Percentiles rank a stretch among this genome's conserved stretches.
phyloP scores from a whole-genome alignment of 2,329 filamentous ascomycete genomes.

The Penicillium sp. region DNA sequence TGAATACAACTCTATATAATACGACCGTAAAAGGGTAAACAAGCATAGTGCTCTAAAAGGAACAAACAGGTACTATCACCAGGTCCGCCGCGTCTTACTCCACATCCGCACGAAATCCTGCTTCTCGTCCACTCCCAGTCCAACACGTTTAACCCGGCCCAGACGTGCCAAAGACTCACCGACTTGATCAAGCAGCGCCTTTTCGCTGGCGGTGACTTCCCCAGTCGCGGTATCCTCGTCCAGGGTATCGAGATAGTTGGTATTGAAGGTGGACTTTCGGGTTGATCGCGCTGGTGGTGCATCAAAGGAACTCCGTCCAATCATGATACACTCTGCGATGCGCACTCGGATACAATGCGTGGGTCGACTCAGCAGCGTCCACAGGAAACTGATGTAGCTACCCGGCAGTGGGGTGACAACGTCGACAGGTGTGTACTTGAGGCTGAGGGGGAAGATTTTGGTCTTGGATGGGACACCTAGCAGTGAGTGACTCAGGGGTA shows the following conservation, averaged over 20 bases:
- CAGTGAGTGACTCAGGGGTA: conserved; percentile 81
- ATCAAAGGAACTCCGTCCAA: conserved; percentile 36
- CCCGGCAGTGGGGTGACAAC: conserved; percentile 89
- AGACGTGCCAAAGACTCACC: conserved; percentile 86
- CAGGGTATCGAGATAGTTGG: conserved; percentile 56
- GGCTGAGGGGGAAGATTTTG: conserved; percentile 86
- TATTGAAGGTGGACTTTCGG: conserved; percentile 47
- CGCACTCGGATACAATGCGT: conserved; percentile 90
- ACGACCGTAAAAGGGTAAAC: background rate
- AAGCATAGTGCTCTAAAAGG: background rate
- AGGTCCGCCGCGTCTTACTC: conserved; percentile 52
- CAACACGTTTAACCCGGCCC: conserved; percentile 86
- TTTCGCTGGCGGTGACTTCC: conserved; percentile 62
- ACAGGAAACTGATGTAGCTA: conserved; percentile 75
- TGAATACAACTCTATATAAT: conserved; percentile 1
- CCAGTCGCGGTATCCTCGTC: conserved; percentile 45
- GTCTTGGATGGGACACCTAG: conserved; percentile 69
- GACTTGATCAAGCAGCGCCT: conserved; percentile 75
- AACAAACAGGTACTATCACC: conserved; percentile 28
- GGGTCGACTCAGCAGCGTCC: conserved; percentile 81
- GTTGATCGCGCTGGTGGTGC: conserved; percentile 27
- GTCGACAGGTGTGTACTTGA: conserved; percentile 87
- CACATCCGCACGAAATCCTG: conserved; percentile 77
- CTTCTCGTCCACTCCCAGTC: conserved; percentile 83
- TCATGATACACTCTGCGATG: conserved; percentile 74